These are phyloP conservation scores for Yamadazyma dushanensis DNA, from an alignment of 1,139 yeast species.

Conservation along the genomic window DNA sequence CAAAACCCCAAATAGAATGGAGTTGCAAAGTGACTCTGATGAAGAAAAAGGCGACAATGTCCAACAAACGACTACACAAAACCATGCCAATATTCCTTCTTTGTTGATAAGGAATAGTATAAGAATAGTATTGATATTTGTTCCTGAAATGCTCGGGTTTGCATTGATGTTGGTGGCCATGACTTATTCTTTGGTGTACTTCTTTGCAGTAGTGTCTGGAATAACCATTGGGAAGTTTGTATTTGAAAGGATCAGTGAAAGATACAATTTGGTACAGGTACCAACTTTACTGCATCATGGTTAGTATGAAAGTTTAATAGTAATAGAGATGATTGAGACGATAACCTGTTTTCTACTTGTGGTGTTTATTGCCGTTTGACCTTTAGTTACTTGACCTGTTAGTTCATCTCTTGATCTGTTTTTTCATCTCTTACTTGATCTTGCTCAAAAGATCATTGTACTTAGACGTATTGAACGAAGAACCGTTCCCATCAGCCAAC, in stretches of 20 bases:
- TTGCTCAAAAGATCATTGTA: constrained; percentile 32
- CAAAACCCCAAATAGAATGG: too few species aligned
- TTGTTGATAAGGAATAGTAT: constrained; percentile 47
- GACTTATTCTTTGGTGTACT: constrained; percentile 64
- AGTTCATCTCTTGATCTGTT: too few species aligned
- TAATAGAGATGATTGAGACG: too few species aligned
- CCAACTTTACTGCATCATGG: constrained; percentile 2
- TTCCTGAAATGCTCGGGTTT: constrained; percentile 66
- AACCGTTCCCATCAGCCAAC: constrained; percentile 40
- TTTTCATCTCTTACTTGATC: constrained; percentile 8
- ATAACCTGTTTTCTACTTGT: too few species aligned
- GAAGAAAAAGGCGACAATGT: constrained; percentile 8
- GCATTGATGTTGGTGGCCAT: constrained; percentile 77
- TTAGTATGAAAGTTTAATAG: too few species aligned
- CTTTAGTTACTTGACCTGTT: too few species aligned
- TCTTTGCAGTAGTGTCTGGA: constrained; percentile 72
- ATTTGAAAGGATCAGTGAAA: constrained; percentile 53
- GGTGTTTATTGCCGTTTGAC: too few species aligned
- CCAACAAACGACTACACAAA: not conserved
- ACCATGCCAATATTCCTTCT: constrained; percentile 11
- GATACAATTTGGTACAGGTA: constrained; percentile 3
- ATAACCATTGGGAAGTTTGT: constrained; percentile 66
- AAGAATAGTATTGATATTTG: constrained; percentile 54
- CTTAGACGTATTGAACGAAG: constrained; percentile 40
- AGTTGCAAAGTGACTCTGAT: constrained; percentile 12